Conservation (phyloP, 148 eudicot genomes). For the Polygonum aviculare region DNA sequence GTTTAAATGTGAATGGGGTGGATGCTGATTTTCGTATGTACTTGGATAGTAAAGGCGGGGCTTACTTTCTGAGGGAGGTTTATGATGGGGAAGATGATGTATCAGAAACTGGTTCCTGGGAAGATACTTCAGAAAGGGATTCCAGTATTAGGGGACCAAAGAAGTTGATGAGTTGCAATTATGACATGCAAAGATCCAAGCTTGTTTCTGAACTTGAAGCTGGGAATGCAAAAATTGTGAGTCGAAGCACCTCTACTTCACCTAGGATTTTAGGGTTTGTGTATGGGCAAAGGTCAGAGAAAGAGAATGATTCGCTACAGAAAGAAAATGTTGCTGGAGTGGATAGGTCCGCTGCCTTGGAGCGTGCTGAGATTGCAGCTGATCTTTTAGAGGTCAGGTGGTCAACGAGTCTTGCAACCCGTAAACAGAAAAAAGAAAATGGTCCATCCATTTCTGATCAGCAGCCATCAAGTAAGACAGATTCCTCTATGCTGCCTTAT, state of each 20-base stretch:
- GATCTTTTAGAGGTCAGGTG: conserved; percentile 82
- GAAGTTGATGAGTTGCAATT: conserved; percentile 52
- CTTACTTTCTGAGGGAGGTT: conserved; percentile 60
- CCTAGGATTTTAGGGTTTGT: conserved; percentile 58
- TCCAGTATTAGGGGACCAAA: conserved; percentile 22
- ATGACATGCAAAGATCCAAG: conserved; percentile 25
- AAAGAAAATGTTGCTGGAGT: conserved; percentile 25
- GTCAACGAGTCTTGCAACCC: conserved; percentile 64
- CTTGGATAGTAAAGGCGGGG: conserved; percentile 80
- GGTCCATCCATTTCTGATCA: conserved; percentile 14
- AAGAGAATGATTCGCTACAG: conserved; percentile 24
- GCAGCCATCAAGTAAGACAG: conserved; percentile 8
- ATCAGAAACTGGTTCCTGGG: conserved; percentile 35
- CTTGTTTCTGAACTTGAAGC: conserved; percentile 34
- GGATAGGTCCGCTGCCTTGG: conserved; percentile 37
- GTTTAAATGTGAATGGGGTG: conserved; percentile 61
- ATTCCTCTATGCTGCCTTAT: not conserved
- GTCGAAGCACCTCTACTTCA: conserved; percentile 29
- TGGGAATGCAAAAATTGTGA: conserved; percentile 23
- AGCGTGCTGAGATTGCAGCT: conserved; percentile 91
- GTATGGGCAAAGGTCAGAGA: conserved; percentile 46
- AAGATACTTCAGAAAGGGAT: conserved; percentile 50
- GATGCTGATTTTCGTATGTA: conserved; percentile 73
- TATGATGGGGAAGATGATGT: conserved; percentile 39
- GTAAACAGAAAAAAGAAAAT: conserved; percentile 21